These are phyloP conservation scores for Vararia minispora DNA, from an alignment of 768 basidiomycete genomes.

Conservation along the genomic window DNA sequence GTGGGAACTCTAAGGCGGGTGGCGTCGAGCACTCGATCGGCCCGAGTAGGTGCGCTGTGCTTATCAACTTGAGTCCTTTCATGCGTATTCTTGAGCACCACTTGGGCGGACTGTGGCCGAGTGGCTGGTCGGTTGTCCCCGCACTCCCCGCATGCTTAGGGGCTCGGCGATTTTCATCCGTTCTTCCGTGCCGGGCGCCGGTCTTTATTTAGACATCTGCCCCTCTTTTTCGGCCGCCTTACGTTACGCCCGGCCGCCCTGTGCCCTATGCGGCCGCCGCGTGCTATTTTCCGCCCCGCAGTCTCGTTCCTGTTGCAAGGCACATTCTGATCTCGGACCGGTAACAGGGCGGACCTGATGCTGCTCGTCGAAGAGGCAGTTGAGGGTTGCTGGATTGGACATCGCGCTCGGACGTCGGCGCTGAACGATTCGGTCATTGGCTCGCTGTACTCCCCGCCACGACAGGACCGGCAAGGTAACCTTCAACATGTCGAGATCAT, in stretches of 20 bases:
- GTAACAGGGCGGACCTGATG: constrained; percentile 69
- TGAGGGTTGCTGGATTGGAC: constrained; percentile 91
- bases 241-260: no score
- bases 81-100: neutral
- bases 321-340: no score
- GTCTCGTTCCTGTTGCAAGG: no score
- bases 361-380: constrained; percentile 82
- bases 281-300: no score
- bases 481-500: constrained; percentile 76
- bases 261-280: no score
- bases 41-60: constrained; percentile 52
- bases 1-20: constrained; percentile 72
- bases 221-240: no score
- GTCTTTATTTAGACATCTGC: no score
- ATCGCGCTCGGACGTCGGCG: constrained; percentile 66
- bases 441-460: constrained; percentile 83
- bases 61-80: constrained; percentile 8
- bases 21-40: constrained; percentile 69
- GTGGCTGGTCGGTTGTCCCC: no score
- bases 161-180: no score
- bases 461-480: constrained; percentile 31
- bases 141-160: no score
- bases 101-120: no score
- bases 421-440: constrained; percentile 72
- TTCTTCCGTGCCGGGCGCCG: no score